These are phyloP conservation scores for Phylloboletellus chloephorus DNA, from an alignment of 1,284 basidiomycete species.

Conservation along the genomic window DNA sequence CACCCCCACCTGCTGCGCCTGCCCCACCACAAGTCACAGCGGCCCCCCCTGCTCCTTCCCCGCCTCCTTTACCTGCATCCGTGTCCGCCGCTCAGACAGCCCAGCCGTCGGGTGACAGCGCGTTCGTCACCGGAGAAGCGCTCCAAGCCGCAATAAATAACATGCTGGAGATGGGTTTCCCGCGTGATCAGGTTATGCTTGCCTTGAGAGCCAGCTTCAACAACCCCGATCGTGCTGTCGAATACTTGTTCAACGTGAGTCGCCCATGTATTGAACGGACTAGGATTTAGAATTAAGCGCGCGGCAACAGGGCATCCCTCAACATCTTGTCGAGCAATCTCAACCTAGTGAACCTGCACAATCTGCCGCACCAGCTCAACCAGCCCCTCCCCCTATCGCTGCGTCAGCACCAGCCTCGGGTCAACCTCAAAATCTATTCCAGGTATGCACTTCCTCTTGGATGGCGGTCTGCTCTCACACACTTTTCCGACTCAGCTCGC, in stretches of 20 bases:
- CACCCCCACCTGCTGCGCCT: slow-evolving; percentile 31
- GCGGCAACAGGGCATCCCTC: slow-evolving; percentile 67
- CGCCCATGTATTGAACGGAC: slow-evolving; percentile 8
- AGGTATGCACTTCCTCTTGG: slow-evolving; percentile 38
- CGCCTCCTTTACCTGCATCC: slow-evolving; percentile 33
- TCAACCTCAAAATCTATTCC: slow-evolving; percentile 71
- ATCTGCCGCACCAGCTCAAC: slow-evolving; percentile 34
- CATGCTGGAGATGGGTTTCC: slow-evolving; percentile 95
- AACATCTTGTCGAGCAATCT: slow-evolving; percentile 40
- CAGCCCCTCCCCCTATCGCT: slow-evolving; percentile 35
- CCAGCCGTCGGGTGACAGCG: slow-evolving; percentile 45
- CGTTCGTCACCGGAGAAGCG: slow-evolving; percentile 70
- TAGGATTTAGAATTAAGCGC: slow-evolving; percentile 25
- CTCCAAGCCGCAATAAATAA: slow-evolving; percentile 74
- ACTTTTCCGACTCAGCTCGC: slow-evolving; percentile 46
- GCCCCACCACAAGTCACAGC: slow-evolving; percentile 12
- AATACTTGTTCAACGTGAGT: slow-evolving; percentile 91
- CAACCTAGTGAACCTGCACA: slow-evolving; percentile 42
- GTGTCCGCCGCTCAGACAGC: slow-evolving; percentile 28
- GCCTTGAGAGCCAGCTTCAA: slow-evolving; percentile 95
- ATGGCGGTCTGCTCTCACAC: slow-evolving; percentile 3
- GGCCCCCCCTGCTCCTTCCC: slow-evolving; percentile 3
- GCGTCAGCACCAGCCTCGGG: slow-evolving; percentile 27
- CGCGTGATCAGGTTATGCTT: slow-evolving; percentile 77
- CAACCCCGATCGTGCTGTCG: slow-evolving; percentile 96